phyloP scores from a whole-genome alignment of 2,329 filamentous ascomycete species.

The Fusarium redolens region DNA sequence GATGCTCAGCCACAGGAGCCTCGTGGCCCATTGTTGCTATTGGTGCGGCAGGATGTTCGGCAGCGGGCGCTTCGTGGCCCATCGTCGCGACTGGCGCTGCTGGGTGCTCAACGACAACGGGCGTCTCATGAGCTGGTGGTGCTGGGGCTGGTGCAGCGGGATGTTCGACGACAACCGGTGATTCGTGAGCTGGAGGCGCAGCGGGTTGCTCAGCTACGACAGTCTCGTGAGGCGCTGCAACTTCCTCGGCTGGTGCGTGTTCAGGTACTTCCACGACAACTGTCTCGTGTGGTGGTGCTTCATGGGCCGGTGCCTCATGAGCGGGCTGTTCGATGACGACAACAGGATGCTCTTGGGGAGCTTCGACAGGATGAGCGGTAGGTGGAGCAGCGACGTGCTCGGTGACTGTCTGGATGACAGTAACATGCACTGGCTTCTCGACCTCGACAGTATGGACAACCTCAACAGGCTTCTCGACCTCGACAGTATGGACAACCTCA shows the following conservation, averaged over 20 bases:
- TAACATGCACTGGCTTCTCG: constrained; percentile 20
- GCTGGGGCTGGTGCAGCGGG: neutral
- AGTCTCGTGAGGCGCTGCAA: neutral
- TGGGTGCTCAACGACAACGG: neutral
- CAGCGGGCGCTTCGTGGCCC: neutral
- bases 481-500: constrained; percentile 22
- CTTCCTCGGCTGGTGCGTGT: neutral
- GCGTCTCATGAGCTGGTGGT: neutral
- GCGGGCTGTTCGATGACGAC: neutral
- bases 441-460: constrained; percentile 22
- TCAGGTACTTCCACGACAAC: neutral
- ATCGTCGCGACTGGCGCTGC: neutral
- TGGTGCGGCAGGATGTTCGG: neutral
- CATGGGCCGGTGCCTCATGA: neutral
- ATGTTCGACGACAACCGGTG: neutral
- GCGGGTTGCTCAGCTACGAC: neutral
- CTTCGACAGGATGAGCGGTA: neutral
- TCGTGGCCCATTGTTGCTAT: neutral
- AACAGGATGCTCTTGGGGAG: neutral
- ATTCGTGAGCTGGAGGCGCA: neutral
- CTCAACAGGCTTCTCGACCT: constrained; percentile 7
- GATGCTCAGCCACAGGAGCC: neutral
- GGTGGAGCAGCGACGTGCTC: neutral
- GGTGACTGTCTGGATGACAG: constrained; percentile 11
- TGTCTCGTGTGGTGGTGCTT: neutral